Conservation (phyloP, 495 filamentous ascomycete species). For the Penicillium herquei region DNA sequence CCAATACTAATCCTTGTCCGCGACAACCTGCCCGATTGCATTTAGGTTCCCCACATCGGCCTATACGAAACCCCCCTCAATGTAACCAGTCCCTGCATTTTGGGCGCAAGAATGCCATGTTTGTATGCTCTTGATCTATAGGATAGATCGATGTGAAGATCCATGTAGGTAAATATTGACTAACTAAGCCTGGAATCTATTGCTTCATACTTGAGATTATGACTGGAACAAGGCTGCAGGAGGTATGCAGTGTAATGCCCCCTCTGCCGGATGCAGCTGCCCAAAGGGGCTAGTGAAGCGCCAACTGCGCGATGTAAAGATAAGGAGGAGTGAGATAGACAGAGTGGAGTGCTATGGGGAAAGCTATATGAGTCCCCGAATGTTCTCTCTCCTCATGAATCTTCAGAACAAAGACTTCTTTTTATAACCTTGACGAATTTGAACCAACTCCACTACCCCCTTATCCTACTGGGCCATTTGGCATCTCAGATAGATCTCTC, state of each 20-base stretch:
- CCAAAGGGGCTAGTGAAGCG: conserved; percentile 19
- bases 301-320: conserved; percentile 4
- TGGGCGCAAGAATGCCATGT: not conserved
- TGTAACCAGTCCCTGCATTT: conserved; percentile 18
- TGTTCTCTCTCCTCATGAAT: conserved; percentile 1
- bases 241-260: conserved; percentile 3
- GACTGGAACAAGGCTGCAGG: not conserved
- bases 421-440: not conserved
- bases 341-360: conserved; percentile 3
- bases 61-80: not conserved
- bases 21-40: conserved; percentile 25
- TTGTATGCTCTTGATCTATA: not conserved
- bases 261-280: conserved; percentile 26
- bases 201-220: not conserved
- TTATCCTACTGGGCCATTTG: conserved; percentile 2
- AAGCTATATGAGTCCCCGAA: conserved; percentile 22
- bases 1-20: conserved; percentile 14
- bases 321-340: conserved; percentile 14
- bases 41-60: conserved; percentile 20
- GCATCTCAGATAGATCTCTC: conserved; percentile 5
- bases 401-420: not conserved
- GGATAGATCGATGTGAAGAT: not conserved
- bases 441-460: not conserved
- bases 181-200: not conserved
- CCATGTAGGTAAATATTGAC: not conserved